phyloP scores from a whole-genome alignment of 2,329 filamentous ascomycete genomes.

The Colletotrichum orchidophilum region DNA sequence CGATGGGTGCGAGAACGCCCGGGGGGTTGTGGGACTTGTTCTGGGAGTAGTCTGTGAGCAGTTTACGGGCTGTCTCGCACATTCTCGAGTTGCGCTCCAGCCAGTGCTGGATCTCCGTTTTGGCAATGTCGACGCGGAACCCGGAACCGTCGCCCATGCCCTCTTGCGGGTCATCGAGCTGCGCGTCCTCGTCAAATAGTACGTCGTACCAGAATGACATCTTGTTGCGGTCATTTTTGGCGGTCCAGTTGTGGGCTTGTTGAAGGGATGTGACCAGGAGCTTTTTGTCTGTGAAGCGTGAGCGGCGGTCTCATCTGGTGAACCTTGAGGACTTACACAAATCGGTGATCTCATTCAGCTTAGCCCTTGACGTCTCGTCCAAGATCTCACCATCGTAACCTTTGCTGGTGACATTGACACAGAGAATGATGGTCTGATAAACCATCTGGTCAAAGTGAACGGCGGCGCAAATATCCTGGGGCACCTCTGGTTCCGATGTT shows the following conservation, averaged over 20 bases:
- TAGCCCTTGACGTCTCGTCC: conserved; percentile 65
- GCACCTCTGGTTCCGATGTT: conserved; percentile 70
- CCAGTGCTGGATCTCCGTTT: conserved; percentile 70
- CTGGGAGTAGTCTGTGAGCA: conserved; percentile 65
- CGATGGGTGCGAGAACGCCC: conserved; percentile 59
- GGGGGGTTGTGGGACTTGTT: conserved; percentile 59
- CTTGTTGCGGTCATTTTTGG: conserved; percentile 75
- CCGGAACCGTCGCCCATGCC: conserved; percentile 60
- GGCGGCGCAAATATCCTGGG: conserved; percentile 72
- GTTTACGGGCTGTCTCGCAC: conserved; percentile 63
- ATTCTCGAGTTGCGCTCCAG: conserved; percentile 68
- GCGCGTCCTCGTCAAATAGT: conserved; percentile 67
- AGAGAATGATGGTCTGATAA: conserved; percentile 71
- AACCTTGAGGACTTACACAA: conserved; percentile 58
- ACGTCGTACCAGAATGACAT: conserved; percentile 76
- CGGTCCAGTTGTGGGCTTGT: conserved; percentile 75
- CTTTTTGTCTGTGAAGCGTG: conserved; percentile 64
- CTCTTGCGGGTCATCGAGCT: conserved; percentile 59
- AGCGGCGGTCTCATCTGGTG: conserved; percentile 27
- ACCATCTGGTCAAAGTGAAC: conserved; percentile 73
- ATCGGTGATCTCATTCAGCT: conserved; percentile 71
- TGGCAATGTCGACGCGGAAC: conserved; percentile 66
- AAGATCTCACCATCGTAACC: conserved; percentile 72
- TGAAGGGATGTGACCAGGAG: conserved; percentile 72
- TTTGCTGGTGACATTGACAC: conserved; percentile 74